A percentile compares a stretch with the other conserved stretches of the same genome.
Evolutionary conservation across 2,329 filamentous ascomycete species (phyloP).

Genomic region (Cladobotryum mycophilum): DNA sequence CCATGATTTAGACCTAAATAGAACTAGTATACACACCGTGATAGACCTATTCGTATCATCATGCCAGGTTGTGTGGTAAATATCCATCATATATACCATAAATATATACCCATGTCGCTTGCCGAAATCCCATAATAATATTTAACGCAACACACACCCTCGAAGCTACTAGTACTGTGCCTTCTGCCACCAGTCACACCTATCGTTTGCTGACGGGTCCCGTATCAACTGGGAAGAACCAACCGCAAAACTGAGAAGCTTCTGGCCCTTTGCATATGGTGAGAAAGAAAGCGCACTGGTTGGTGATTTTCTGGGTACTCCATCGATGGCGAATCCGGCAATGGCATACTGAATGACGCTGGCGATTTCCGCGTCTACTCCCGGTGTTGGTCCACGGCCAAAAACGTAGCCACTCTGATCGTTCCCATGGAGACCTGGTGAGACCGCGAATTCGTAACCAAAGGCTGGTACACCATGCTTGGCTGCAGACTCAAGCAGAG

Average conservation of each 20-base stretch:
- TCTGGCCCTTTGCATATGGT: background rate
- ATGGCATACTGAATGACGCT: background rate
- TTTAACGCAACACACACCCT: too few relatives aligned
- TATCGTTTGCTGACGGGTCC: constrained; percentile 4
- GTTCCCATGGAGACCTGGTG: constrained; percentile 2
- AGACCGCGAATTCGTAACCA: constrained; percentile 3
- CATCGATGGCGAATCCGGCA: constrained; percentile 7
- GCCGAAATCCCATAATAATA: too few relatives aligned
- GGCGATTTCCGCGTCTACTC: background rate
- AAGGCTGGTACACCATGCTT: constrained; percentile 4
- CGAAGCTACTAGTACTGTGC: constrained; percentile 4
- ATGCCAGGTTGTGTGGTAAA: too few relatives aligned
- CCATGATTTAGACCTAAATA: too few relatives aligned
- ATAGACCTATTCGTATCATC: too few relatives aligned
- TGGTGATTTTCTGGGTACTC: background rate
- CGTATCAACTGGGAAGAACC: background rate
- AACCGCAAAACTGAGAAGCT: background rate
- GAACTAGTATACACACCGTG: too few relatives aligned
- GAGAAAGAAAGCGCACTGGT: background rate
- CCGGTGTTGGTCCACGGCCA: background rate
- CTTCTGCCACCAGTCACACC: constrained; percentile 11
- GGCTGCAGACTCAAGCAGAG: background rate
- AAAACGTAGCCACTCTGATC: constrained; percentile 3
- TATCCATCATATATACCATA: too few relatives aligned
- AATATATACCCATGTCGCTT: too few relatives aligned